Base-by-base conservation (phyloP, 305 asterid species). In the Plantago coronopus region DNA sequence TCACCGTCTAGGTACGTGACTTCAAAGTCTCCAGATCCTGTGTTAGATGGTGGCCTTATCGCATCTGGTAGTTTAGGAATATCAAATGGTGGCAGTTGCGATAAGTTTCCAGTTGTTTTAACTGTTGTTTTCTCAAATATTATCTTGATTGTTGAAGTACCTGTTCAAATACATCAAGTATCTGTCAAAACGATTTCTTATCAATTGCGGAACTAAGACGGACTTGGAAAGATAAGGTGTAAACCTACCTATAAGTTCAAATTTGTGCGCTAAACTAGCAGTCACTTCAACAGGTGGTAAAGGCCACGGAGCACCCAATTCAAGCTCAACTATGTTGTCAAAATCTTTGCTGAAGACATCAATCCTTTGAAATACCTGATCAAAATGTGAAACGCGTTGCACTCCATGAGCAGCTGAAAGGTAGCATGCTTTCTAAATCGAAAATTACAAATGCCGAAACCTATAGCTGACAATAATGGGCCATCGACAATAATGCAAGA, bases 291-390 rank as follows among this genome's bases (percentile, higher is more conserved):
- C 17, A 42, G 94, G 90, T 9, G 91, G 95, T 34, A 93, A 68
- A 68, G 99, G 99, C 97, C 97, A 93, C 0, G 97, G 97, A 45
- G 86, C 78, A 2, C 97, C 96, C 62, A 93, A 65, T 68, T 93
- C 85, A 14, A 93, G 94, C 71, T 93, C 97, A 8, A 81, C 96
- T 43, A 93, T 85, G 76, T 93, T 93, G 77, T 93, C 99, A 16
- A 89, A 89, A 70, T 93, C 99, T 61, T 74, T 83, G 85, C 87
- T 89, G 2, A 85, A 75, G 68, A 85, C 59, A 46, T 93, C 99
- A 25, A 93, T 93, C 73, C 99, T 76, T 81, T 93, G 99, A 72
- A 89, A 87, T 40, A 93, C 97, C 98, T 93, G 62, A 51, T 57
- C 15, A 57, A 56, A 17, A 27, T 48, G 19, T 14, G 44, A 44